A percentile compares a stretch with the other conserved stretches of the same genome.
Evolutionary conservation across 108 stramenopile species (phyloP).

Genomic region (Cylindrotheca fusiformis): DNA sequence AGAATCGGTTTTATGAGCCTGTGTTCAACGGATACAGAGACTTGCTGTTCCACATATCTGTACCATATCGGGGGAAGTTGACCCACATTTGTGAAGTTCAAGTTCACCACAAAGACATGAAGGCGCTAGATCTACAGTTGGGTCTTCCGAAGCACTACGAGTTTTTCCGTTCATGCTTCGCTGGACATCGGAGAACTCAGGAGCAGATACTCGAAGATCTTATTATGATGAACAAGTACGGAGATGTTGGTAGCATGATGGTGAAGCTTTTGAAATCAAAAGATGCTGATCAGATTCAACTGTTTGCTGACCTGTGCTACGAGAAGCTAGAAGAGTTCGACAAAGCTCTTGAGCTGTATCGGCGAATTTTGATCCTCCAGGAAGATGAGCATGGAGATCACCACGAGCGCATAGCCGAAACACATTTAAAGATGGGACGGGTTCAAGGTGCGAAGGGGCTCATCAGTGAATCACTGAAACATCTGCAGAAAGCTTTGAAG

Average conservation of each 20-base stretch:
- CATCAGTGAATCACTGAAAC: slow-evolving; percentile 19
- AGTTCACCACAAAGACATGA: slow-evolving; percentile 34
- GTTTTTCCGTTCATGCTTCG: slow-evolving; percentile 33
- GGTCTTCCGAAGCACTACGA: slow-evolving; percentile 37
- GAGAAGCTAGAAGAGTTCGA: slow-evolving; percentile 33
- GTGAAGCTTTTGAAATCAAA: slow-evolving; percentile 27
- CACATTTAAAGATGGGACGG: slow-evolving; percentile 24
- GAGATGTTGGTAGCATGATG: slow-evolving; percentile 27
- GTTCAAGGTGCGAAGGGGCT: slow-evolving; percentile 25
- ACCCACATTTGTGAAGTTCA: slow-evolving; percentile 36
- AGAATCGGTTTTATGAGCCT: slow-evolving; percentile 34
- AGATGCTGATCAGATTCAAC: slow-evolving; percentile 29
- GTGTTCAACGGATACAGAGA: slow-evolving; percentile 38
- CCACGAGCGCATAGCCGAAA: slow-evolving; percentile 23
- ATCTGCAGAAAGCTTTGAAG: slow-evolving; percentile 25
- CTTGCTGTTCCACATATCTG: slow-evolving; percentile 32
- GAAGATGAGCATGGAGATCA: slow-evolving; percentile 4
- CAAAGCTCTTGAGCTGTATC: slow-evolving; percentile 28
- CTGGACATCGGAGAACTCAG: slow-evolving; percentile 21
- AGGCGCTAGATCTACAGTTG: slow-evolving; percentile 27
- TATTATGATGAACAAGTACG: slow-evolving; percentile 26
- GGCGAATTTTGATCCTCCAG: slow-evolving; percentile 25
- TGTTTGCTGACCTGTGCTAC: slow-evolving; percentile 29
- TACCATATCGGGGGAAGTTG: slow-evolving; percentile 20
- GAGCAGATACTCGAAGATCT: slow-evolving; percentile 35